Base-by-base conservation (phyloP, 257 asterid species). In the Forsythia viridissima region DNA sequence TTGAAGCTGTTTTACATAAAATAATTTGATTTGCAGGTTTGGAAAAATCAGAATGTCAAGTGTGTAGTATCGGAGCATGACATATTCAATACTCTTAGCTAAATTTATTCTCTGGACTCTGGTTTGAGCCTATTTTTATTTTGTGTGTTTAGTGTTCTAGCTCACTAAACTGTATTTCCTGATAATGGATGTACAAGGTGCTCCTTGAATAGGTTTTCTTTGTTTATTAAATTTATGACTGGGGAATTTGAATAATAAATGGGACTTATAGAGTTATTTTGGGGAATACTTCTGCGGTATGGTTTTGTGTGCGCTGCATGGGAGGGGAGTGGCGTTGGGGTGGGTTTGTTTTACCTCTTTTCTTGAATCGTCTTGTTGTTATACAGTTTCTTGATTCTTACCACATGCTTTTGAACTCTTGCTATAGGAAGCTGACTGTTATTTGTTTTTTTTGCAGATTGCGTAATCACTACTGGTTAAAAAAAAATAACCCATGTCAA, bases 401-500 rank as follows among this genome's bases (percentile, higher is more conserved):
- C 21, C 21, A 21, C 63, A 4, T 41, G 51, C 55, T 24, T 63
- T 30, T 12, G 72, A 24, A 15, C n/a, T 51, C n/a, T 51, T 4
- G 61, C 61, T 63, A 24, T 55, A 21, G 10, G 72, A 8, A 16
- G 38, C 13, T 41, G 43, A 66, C 68, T 13, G 71, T 48, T 66
- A 8, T 3, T 5, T 3, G 3, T 3, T 8, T 24, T 5, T 13
- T 13, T 4, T 30, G 41, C 82, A 76, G 84, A 51, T 10, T 66
- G 41, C 30, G 38, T 51, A 61, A 39, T 71, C 59, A 34, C 70
- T 46, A 15, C 44, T 52, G 18, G 4, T 11, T 7, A 7, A 65
- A 59, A 44, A 79, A 43, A 20, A 43, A 69, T 44, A 42, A 40
- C 43, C 20, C n/a, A 80, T 78, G 87, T 76, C 51, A 43, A 80